Conservation (phyloP, 805 yeast genomes). For the Candida caryicola region DNA sequence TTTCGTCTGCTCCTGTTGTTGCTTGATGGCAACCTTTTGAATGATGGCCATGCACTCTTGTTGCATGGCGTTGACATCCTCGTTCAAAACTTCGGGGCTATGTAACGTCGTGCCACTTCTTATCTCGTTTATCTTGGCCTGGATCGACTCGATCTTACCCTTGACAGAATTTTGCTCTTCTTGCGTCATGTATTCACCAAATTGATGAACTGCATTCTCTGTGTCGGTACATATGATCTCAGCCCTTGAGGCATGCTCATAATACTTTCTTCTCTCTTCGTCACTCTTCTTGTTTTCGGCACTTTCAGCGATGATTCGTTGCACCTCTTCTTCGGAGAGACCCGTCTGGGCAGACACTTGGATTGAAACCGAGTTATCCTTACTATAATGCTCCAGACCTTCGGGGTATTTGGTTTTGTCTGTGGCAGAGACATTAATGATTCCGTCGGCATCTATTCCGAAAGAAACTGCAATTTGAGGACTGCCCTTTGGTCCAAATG, state of each 20-base stretch:
- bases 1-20: conserved; percentile 14
- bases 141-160: conserved; percentile 18
- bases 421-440: conserved; percentile 55
- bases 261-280: conserved; percentile 53
- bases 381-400: conserved; percentile 36
- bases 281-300: conserved; percentile 60
- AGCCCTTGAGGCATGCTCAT: conserved; percentile 74
- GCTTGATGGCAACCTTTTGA: conserved; percentile 37
- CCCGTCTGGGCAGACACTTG: conserved; percentile 47
- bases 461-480: conserved; percentile 78
- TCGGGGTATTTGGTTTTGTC: conserved; percentile 46
- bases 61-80: conserved; percentile 39
- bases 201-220: conserved; percentile 78
- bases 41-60: conserved; percentile 37
- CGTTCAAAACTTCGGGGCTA: conserved; percentile 30
- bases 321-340: conserved; percentile 65
- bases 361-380: conserved; percentile 51
- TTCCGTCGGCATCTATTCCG: conserved; percentile 81
- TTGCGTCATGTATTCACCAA: conserved; percentile 45
- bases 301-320: conserved; percentile 63
- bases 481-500: conserved; percentile 73
- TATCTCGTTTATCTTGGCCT: conserved; percentile 32
- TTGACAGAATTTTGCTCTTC: conserved; percentile 44
- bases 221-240: conserved; percentile 83
- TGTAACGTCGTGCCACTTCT: conserved; percentile 29